These are phyloP conservation scores for Sclerotinia spermophila DNA, from an alignment of 2,329 filamentous ascomycete genomes.

Conservation along the genomic window DNA sequence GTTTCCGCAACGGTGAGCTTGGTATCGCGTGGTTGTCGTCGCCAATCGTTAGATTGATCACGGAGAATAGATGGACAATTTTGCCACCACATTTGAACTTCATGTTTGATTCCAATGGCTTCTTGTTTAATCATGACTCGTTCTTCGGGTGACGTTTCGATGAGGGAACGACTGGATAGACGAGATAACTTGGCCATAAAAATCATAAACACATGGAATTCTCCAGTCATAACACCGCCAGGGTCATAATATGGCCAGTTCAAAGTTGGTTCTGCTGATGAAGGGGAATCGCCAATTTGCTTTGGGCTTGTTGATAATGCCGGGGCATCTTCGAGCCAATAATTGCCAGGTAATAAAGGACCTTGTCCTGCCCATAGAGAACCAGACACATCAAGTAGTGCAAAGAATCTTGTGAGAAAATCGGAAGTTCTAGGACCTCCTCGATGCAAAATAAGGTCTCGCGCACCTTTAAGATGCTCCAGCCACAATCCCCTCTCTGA, in stretches of 20 bases:
- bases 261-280: background rate
- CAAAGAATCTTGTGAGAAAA: slow-evolving; percentile 35
- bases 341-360: slow-evolving; percentile 33
- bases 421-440: slow-evolving; percentile 32
- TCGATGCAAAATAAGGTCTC: slow-evolving; percentile 34
- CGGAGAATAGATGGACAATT: slow-evolving; percentile 28
- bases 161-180: slow-evolving; percentile 33
- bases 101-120: slow-evolving; percentile 24
- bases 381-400: slow-evolving; percentile 35
- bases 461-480: slow-evolving; percentile 34
- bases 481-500: slow-evolving; percentile 33
- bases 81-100: slow-evolving; percentile 32
- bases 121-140: slow-evolving; percentile 23
- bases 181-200: slow-evolving; percentile 34
- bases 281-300: slow-evolving; percentile 5
- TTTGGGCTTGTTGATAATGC: background rate
- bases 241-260: slow-evolving; percentile 36
- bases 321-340: slow-evolving; percentile 32
- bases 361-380: slow-evolving; percentile 32
- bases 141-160: slow-evolving; percentile 21
- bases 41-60: slow-evolving; percentile 34
- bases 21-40: slow-evolving; percentile 27
- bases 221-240: slow-evolving; percentile 28
- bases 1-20: slow-evolving; percentile 34
- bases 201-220: slow-evolving; percentile 34